Conservation (phyloP, 106 monocot species). For the Dactylorhiza incarnata region DNA sequence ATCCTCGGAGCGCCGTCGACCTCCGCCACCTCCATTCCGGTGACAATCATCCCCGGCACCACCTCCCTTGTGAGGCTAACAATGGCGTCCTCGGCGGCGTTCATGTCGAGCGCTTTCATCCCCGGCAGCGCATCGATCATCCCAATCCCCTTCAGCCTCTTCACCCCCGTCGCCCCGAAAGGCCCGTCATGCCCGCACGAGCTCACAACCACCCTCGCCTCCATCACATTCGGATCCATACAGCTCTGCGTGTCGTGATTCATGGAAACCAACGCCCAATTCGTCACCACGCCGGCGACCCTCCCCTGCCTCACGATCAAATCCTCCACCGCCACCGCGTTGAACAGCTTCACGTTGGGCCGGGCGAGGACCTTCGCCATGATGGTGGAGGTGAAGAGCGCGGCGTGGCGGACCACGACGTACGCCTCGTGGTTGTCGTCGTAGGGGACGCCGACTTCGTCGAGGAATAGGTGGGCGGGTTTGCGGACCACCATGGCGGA, state of each 20-base stretch:
- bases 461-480: constrained; percentile 87
- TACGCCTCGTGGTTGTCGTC: constrained; percentile 63
- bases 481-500: constrained; percentile 98
- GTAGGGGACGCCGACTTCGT: constrained; percentile 67
- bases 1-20: constrained; percentile 87
- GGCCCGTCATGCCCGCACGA: constrained; percentile 95
- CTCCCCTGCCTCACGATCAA: constrained; percentile 79
- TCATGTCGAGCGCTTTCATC: constrained; percentile 96
- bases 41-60: constrained; percentile 93
- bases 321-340: constrained; percentile 92
- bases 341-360: constrained; percentile 96
- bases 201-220: constrained; percentile 89
- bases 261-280: constrained; percentile 95
- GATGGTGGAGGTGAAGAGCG: constrained; percentile 90
- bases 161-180: constrained; percentile 89
- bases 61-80: constrained; percentile 80
- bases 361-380: constrained; percentile 69
- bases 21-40: constrained; percentile 99
- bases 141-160: constrained; percentile 76
- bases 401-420: constrained; percentile 88
- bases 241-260: constrained; percentile 97
- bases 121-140: constrained; percentile 82
- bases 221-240: constrained; percentile 97
- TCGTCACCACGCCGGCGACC: constrained; percentile 84
- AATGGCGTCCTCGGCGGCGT: constrained; percentile 87